phyloP scores from a whole-genome alignment of 345 rosid species.

The Mallotus nudiflorus region DNA sequence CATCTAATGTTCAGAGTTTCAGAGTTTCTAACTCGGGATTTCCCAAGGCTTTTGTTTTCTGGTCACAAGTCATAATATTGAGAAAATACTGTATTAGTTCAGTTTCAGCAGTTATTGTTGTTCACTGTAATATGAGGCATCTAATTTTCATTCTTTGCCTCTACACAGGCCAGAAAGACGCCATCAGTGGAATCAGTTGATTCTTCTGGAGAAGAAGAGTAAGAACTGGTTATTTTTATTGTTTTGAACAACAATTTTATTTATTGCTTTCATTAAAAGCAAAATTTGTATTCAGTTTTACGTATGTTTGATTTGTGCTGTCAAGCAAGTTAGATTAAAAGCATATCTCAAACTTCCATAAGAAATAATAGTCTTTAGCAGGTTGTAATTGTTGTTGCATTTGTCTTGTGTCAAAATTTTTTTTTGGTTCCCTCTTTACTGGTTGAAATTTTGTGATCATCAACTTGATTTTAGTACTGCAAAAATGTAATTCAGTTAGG shows the following conservation, averaged over 20 bases:
- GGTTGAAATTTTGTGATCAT: no score
- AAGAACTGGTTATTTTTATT: slow-evolving; percentile 39
- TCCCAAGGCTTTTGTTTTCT: not conserved
- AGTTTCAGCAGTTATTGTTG: slow-evolving; percentile 14
- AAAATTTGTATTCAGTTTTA: not conserved
- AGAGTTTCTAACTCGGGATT: not conserved
- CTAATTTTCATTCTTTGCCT: slow-evolving; percentile 22
- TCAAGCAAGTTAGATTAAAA: not conserved
- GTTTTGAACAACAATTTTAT: not conserved
- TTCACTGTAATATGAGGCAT: not conserved
- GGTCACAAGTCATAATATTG: not conserved
- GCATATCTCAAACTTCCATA: not conserved
- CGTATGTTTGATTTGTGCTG: not conserved
- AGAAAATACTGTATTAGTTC: slow-evolving; percentile 1
- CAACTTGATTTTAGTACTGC: no score
- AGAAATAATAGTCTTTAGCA: not conserved
- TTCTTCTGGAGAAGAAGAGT: slow-evolving; percentile 99
- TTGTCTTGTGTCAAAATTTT: not conserved
- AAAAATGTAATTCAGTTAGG: not conserved
- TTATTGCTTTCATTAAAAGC: slow-evolving; percentile 6
- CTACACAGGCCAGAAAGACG: slow-evolving; percentile 74
- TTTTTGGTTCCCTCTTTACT: no score
- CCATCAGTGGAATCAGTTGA: slow-evolving; percentile 87
- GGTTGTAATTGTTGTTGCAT: not conserved
- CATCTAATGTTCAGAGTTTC: not conserved